Base-by-base conservation (phyloP, 2,329 filamentous ascomycete genomes). In the Alternaria infectoria region DNA sequence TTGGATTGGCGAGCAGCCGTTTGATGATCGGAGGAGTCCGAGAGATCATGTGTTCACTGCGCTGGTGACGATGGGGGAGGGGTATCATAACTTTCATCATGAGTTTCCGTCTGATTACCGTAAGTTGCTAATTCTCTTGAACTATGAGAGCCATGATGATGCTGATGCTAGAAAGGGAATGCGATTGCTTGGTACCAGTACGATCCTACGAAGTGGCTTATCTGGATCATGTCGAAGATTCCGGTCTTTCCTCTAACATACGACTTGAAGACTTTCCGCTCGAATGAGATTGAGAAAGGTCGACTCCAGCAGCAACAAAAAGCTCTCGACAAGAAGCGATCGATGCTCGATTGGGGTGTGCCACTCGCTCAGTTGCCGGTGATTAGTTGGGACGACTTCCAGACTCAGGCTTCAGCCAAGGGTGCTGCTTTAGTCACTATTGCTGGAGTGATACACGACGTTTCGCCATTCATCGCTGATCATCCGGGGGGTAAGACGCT, bases 1-100 rank as follows among this genome's bases (percentile, higher is more conserved):
- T 71, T 85, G 82, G 81, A 79, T 85, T n/a, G 83, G 83, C 17
- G 79, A 81, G 30, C 49, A 77, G 74, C 50, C 79, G 81, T 61
- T 81, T 61, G 79, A 81, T 61, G 79, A 81, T 57, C 72, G 77
- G 12, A 74, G 79, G 54, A 72, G 61, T 7, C 79, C 79, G 9
- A 62, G 79, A n/a, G 79, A 81, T 57, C 78, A 80, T 52, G 67
- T 80, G n/a, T 43, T 81, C 6, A 81, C 79, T 3, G 79, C 79
- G 8, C 60, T 81, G 3, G 74, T 80, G 7, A 81, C 79, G 0
- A 77, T 81, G 51, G 79, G 79, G 5, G 79, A 81, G 60, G 79
- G 79, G 0, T 81, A 81, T 66, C 79, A 81, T 59, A 81, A 81
- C 66, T 81, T 81, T 63, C 79, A 81, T 64, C 79, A 81, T 57